Percentiles rank a stretch among this genome's conserved stretches.
Evolutionary conservation across 495 filamentous ascomycete genomes (phyloP).

Genomic region (Penicillium diatomitis): DNA sequence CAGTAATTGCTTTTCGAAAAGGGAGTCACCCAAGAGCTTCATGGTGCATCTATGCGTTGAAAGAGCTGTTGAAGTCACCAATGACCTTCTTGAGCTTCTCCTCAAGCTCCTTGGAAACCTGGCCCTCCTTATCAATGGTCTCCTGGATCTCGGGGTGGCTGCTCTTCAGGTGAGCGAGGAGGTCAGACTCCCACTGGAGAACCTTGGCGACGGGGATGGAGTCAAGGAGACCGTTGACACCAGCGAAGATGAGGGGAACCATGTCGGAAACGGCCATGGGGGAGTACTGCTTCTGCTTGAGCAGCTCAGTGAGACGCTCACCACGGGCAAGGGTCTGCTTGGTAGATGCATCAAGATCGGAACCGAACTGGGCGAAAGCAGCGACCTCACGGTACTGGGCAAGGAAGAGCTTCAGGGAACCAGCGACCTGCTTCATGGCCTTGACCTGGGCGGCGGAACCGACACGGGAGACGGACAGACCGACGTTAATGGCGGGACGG

Average conservation of each 20-base stretch:
- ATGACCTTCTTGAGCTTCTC: conserved; percentile 74
- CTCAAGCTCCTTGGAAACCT: conserved; percentile 92
- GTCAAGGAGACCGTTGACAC: conserved; percentile 96
- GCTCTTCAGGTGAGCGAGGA: conserved; percentile 82
- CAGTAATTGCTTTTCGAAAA: background rate
- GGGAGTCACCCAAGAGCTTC: conserved; percentile 27
- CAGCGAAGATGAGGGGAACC: conserved; percentile 98
- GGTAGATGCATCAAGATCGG: conserved; percentile 95
- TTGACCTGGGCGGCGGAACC: conserved; percentile 99
- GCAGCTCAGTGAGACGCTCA: conserved; percentile 97
- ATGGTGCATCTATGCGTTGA: conserved; percentile 49
- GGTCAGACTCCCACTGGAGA: conserved; percentile 85
- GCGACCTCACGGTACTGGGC: conserved; percentile 99
- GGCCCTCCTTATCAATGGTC: conserved; percentile 92
- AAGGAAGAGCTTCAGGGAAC: conserved; percentile 99
- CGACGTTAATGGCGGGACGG: conserved; percentile 99
- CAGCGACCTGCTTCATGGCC: conserved; percentile 99
- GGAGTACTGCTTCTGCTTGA: conserved; percentile 99
- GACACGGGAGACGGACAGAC: conserved; percentile 99
- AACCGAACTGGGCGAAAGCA: conserved; percentile 99
- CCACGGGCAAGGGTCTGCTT: conserved; percentile 98
- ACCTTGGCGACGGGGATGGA: conserved; percentile 77
- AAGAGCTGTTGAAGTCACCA: conserved; percentile 84
- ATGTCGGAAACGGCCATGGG: conserved; percentile 99
- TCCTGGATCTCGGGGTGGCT: conserved; percentile 76